Percentiles rank a stretch among this genome's conserved stretches.
phyloP scores from a whole-genome alignment of 352 stramenopile species.

The Phytophthora europaea region DNA sequence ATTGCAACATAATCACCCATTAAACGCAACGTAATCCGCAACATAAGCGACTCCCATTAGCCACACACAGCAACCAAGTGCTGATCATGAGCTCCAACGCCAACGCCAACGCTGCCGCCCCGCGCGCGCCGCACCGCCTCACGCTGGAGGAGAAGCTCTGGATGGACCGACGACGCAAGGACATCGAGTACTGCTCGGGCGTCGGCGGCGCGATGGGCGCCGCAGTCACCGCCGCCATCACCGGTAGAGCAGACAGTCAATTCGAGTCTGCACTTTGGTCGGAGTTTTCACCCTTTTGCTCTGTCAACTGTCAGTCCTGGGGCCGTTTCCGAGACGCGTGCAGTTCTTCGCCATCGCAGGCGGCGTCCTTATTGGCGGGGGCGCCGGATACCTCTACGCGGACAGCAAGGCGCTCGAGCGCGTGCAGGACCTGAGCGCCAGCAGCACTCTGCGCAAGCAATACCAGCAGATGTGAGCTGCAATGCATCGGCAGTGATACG shows the following conservation, averaged over 20 bases:
- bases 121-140: slow-evolving; percentile 45
- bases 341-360: slow-evolving; percentile 72
- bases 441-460: slow-evolving; percentile 80
- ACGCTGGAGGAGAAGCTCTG: slow-evolving; percentile 88
- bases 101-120: slow-evolving; percentile 1
- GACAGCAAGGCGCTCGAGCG: slow-evolving; percentile 78
- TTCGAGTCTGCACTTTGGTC: background rate
- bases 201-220: slow-evolving; percentile 69
- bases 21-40: background rate
- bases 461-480: slow-evolving; percentile 75
- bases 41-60: background rate
- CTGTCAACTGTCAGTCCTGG: slow-evolving; percentile 48
- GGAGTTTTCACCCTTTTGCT: slow-evolving; percentile 5
- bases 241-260: slow-evolving; percentile 42
- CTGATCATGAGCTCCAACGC: slow-evolving; percentile 25
- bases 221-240: slow-evolving; percentile 60
- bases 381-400: slow-evolving; percentile 73
- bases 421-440: slow-evolving; percentile 82
- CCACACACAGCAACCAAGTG: slow-evolving; percentile 11
- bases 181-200: slow-evolving; percentile 72
- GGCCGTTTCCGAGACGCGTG: slow-evolving; percentile 71
- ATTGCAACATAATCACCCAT: slow-evolving; percentile 1
- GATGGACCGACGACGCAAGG: slow-evolving; percentile 75
- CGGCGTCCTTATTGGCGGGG: slow-evolving; percentile 65
- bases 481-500: background rate